Conservation (phyloP, 2,329 filamentous ascomycete species). For the Aureobasidium sp. region DNA sequence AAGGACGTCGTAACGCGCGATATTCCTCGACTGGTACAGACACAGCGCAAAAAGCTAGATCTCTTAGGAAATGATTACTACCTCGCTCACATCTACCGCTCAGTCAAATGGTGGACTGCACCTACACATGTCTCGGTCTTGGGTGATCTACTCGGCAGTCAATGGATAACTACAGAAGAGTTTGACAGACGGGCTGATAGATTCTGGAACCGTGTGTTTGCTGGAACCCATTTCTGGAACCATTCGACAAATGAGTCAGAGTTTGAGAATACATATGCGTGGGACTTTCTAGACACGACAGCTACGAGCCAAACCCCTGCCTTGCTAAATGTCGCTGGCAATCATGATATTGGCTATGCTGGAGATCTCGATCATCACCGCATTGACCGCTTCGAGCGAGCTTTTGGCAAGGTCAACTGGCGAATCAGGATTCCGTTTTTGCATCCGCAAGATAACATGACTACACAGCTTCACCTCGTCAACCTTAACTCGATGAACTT, state of each 20-base stretch:
- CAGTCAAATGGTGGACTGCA: constrained; percentile 71
- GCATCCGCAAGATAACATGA: constrained; percentile 47
- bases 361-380: constrained; percentile 77
- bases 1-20: constrained; percentile 44
- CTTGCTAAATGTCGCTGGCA: constrained; percentile 85
- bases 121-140: constrained; percentile 86
- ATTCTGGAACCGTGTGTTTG: constrained; percentile 77
- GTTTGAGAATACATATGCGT: constrained; percentile 21
- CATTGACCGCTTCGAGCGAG: constrained; percentile 71
- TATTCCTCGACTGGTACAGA: constrained; percentile 58
- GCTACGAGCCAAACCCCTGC: neutral
- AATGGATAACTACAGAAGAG: constrained; percentile 85
- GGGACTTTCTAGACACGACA: neutral
- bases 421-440: neutral
- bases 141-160: constrained; percentile 86
- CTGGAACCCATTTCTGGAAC: constrained; percentile 33
- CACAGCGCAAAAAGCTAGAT: constrained; percentile 72
- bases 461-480: constrained; percentile 63
- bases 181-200: constrained; percentile 66
- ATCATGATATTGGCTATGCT: constrained; percentile 94
- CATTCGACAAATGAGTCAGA: neutral
- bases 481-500: constrained; percentile 91
- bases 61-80: constrained; percentile 92
- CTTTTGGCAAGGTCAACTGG: constrained; percentile 86
- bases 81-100: constrained; percentile 84